Conservation (phyloP, 225 moss, liverwort and hornwort species). For the Bryoerythrophyllum caledonicum region DNA sequence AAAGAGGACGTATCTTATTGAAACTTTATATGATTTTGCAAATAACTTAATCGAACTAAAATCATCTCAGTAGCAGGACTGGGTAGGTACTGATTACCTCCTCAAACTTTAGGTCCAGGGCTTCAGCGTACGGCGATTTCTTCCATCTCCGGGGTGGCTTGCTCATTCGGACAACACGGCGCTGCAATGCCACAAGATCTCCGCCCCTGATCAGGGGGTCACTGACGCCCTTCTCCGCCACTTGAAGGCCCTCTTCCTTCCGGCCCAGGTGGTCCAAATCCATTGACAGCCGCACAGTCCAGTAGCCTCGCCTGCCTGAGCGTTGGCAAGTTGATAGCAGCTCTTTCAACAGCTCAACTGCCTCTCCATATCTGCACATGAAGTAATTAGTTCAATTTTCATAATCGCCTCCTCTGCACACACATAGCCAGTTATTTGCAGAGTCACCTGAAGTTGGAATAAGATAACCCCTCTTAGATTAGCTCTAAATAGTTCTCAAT, state of each 20-base stretch:
- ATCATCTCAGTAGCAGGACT: too few species aligned
- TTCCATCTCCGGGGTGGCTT: constrained; percentile 97
- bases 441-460: too few species aligned
- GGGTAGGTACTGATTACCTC: constrained; percentile 58
- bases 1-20: too few species aligned
- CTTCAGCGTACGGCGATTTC: constrained; percentile 82
- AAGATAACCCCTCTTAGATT: too few species aligned
- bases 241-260: constrained; percentile 94
- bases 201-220: constrained; percentile 83
- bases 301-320: constrained; percentile 91
- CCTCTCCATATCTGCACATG: constrained; percentile 71
- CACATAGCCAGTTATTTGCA: background rate
- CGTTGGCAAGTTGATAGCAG: constrained; percentile 52
- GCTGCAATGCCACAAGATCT: constrained; percentile 85
- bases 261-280: constrained; percentile 88
- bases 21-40: too few species aligned
- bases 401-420: constrained; percentile 2
- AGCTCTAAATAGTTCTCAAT: too few species aligned
- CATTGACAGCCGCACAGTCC: constrained; percentile 86
- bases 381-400: background rate
- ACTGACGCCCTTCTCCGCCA: constrained; percentile 77
- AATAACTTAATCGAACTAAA: too few species aligned
- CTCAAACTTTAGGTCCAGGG: constrained; percentile 72
- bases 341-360: constrained; percentile 70
- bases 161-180: constrained; percentile 86